Evolutionary conservation across 2,329 filamentous ascomycete species (phyloP).

Genomic region (Magnaporthiopsis rhizophila): DNA sequence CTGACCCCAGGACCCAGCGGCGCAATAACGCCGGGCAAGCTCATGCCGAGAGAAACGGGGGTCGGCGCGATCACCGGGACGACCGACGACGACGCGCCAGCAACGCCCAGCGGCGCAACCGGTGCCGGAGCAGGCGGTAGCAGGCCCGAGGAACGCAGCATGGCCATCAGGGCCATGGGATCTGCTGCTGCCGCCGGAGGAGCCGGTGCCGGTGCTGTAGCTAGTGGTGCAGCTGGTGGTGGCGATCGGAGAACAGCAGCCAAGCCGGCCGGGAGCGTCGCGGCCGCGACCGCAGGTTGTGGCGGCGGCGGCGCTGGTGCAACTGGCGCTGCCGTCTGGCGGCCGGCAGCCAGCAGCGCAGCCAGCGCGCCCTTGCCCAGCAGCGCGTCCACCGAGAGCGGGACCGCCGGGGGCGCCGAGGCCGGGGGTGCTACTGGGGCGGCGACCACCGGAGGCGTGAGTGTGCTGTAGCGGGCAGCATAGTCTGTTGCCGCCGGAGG

Average conservation of each 20-base stretch:
- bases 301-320: slow-evolving; percentile 32
- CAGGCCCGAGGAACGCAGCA: slow-evolving; percentile 61
- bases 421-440: slow-evolving; percentile 27
- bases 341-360: slow-evolving; percentile 44
- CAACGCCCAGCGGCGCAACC: slow-evolving; percentile 8
- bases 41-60: slow-evolving; percentile 17
- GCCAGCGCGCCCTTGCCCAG: slow-evolving; percentile 53
- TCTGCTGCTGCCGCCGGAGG: slow-evolving; percentile 28
- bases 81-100: too few species aligned
- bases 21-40: slow-evolving; percentile 20
- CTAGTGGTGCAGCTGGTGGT: slow-evolving; percentile 23
- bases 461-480: slow-evolving; percentile 9
- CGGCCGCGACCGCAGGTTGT: slow-evolving; percentile 26
- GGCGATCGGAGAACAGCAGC: slow-evolving; percentile 17
- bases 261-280: slow-evolving; percentile 21
- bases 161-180: slow-evolving; percentile 56
- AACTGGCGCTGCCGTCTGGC: slow-evolving; percentile 36
- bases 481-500: slow-evolving; percentile 15
- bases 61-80: slow-evolving; percentile 19
- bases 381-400: slow-evolving; percentile 48
- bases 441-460: slow-evolving; percentile 16
- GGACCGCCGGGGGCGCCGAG: slow-evolving; percentile 15
- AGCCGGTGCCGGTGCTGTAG: slow-evolving; percentile 23
- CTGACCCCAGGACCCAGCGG: slow-evolving; percentile 14
- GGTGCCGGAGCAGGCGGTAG: slow-evolving; percentile 37